Conservation (phyloP, 2,329 filamentous ascomycete species). For the Venturia carpophila region DNA sequence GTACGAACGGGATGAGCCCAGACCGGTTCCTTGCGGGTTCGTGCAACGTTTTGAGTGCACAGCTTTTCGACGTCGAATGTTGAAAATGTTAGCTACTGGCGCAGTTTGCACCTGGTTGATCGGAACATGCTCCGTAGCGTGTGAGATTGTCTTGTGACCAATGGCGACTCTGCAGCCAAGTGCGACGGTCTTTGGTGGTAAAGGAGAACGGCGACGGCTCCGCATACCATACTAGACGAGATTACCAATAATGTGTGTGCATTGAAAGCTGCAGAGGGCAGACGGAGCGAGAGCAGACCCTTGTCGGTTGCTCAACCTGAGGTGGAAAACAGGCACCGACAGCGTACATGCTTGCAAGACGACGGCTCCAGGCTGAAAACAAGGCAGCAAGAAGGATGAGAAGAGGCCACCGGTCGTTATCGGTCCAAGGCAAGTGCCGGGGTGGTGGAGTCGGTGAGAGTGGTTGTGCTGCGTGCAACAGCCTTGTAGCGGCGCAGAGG, state of each 20-base stretch:
- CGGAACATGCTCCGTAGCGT: background rate
- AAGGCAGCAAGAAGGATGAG: background rate
- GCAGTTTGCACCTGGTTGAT: background rate
- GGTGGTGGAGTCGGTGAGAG: background rate
- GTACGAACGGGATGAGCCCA: background rate
- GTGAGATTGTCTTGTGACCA: background rate
- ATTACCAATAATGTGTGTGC: background rate
- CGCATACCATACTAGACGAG: background rate
- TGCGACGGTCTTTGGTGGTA: background rate
- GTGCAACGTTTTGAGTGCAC: background rate
- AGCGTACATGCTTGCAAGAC: background rate
- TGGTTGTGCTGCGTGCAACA: background rate
- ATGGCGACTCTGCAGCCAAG: background rate
- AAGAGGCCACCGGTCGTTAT: background rate
- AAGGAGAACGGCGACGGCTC: background rate
- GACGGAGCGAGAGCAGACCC: background rate
- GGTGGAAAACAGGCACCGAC: background rate
- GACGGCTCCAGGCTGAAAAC: background rate
- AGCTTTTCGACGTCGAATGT: too few relatives aligned
- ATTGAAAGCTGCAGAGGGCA: background rate
- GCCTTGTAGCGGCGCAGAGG: background rate
- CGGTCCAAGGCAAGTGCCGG: background rate
- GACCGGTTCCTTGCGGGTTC: background rate
- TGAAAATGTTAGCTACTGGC: background rate
- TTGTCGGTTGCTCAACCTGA: conserved; percentile 2